These are phyloP conservation scores for Acacia crassicarpa DNA, from an alignment of 306 rosid genomes.

Conservation along the genomic window DNA sequence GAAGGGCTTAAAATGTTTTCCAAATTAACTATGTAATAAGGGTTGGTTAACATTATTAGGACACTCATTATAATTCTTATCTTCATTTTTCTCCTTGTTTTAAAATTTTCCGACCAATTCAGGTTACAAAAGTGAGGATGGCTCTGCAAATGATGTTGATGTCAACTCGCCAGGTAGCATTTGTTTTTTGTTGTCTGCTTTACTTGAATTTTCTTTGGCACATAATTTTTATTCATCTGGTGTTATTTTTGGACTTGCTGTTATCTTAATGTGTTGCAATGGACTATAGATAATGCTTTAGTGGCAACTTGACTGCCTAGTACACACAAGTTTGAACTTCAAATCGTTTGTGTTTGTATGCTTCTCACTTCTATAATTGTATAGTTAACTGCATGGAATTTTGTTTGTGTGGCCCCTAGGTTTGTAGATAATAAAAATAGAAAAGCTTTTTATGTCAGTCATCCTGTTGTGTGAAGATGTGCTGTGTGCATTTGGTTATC, in stretches of 20 bases:
- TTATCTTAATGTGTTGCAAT: neutral
- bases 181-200: conserved; percentile 26
- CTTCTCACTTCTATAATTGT: neutral
- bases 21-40: neutral
- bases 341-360: neutral
- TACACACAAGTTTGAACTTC: neutral
- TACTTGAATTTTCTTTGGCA: conserved; percentile 14
- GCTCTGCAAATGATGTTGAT: conserved; percentile 62
- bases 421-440: neutral
- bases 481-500: neutral
- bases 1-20: neutral
- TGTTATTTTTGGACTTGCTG: neutral
- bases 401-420: neutral
- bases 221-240: neutral
- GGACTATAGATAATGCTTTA: neutral
- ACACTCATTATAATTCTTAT: neutral
- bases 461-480: neutral
- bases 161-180: conserved; percentile 52
- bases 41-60: neutral
- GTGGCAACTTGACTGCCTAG: neutral
- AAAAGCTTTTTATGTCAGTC: neutral
- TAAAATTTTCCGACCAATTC: neutral
- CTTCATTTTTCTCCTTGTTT: conserved; percentile 1
- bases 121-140: conserved; percentile 79
- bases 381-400: neutral